These are phyloP conservation scores for Dendrobium nobile DNA, from an alignment of 106 monocot species.

Conservation along the genomic window DNA sequence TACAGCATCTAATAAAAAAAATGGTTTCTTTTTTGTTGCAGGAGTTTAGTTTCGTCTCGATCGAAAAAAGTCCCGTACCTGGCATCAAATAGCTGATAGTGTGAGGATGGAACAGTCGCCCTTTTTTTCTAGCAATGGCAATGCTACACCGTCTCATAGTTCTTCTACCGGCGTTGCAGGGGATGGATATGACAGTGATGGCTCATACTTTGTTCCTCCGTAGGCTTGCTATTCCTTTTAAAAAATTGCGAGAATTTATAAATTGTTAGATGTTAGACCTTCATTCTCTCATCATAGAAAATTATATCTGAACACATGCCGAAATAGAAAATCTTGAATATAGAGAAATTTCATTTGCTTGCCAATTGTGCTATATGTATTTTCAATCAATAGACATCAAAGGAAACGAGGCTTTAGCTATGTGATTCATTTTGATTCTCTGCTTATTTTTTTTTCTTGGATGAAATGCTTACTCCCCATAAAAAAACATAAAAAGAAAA, in stretches of 20 bases:
- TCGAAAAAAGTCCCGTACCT: background rate
- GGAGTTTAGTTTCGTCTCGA: background rate
- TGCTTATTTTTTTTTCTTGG: background rate
- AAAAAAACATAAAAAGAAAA: background rate
- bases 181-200: conserved; percentile 90
- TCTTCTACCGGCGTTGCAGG: conserved; percentile 35
- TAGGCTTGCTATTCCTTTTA: conserved; percentile 31
- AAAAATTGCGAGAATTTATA: background rate
- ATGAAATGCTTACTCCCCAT: background rate
- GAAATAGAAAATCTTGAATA: background rate
- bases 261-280: background rate
- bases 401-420: background rate
- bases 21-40: background rate
- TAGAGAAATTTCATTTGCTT: background rate
- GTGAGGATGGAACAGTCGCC: conserved; percentile 43
- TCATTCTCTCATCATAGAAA: background rate
- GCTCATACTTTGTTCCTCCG: conserved; percentile 75
- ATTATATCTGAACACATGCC: background rate
- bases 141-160: conserved; percentile 40
- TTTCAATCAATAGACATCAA: background rate
- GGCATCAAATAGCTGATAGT: background rate
- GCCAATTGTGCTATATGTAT: background rate
- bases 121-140: conserved; percentile 56
- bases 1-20: background rate
- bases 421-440: background rate